Evolutionary conservation across 2,329 filamentous ascomycete genomes (phyloP), one percentile per base, ranked within the genome.

Genomic region (Gliomastix tumulicola): DNA sequence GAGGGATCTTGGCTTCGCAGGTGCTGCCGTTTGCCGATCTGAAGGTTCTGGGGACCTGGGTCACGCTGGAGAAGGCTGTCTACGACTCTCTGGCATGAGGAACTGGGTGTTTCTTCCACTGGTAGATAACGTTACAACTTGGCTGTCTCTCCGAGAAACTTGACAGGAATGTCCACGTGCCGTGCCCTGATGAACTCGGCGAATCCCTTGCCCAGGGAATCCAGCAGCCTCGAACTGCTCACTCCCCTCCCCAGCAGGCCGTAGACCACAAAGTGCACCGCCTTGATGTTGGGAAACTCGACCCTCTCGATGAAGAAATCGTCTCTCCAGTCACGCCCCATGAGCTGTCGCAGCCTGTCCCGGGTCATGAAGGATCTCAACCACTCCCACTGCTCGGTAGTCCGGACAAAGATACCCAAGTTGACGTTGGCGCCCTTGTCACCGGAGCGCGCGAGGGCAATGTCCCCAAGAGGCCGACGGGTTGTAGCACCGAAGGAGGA

Each of bases 201-300:
- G 50, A 74, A 71, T 0, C 69, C 68, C 46, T 76, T 76, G 2
- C 66, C 72, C 43, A 74, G 54, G 10, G 55, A 54, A 53, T 76
- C 71, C 15, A 76, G 42, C 27, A 59, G 47, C 18, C 52, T 59
- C 9, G 63, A 66, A 38, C 68, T 69, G 42, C 67, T 74, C 4
- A 75, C 67, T 1, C 62, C 63, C 1, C 59, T 41, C 0, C 62
- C 65, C 13, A 71, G 47, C 16, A 59, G 55, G 3, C 66, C 68
- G 39, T 70, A 71, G 3, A 71, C 51, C 9, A 71, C 66, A 50
- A 69, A 72, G 43, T 75, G 63, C 16, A 73, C 69, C 0, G 68
- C 68, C 22, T 48, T 49, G 1, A 71, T 56, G 4, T 54, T 45
- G 0, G 58, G 53, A 36, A 72, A 65, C 49, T 71, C 68, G n/a